These are phyloP conservation scores for Ophiocordyceps sinensis DNA, from an alignment of 2,329 filamentous ascomycete species.

Conservation along the genomic window DNA sequence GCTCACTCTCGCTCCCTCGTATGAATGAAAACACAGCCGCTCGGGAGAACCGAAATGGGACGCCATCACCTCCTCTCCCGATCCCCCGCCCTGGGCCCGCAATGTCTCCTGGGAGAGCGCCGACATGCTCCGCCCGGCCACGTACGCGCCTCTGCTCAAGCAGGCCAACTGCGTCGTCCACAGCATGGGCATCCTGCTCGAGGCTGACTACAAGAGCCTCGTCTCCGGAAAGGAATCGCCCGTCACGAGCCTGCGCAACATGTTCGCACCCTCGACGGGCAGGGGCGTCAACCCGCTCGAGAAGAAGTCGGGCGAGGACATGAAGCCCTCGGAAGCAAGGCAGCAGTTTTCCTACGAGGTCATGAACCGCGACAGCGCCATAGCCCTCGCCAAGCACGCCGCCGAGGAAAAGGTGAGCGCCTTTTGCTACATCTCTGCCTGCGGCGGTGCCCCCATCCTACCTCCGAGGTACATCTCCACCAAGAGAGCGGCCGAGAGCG, in stretches of 20 bases:
- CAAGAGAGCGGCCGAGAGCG: conserved; percentile 77
- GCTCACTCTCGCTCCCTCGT: too few relatives aligned
- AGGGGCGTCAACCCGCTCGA: conserved; percentile 58
- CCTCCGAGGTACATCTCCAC: conserved; percentile 78
- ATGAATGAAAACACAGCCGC: conserved; percentile 39
- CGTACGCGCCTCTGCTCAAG: conserved; percentile 63
- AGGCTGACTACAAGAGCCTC: conserved; percentile 95
- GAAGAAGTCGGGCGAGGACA: conserved; percentile 39
- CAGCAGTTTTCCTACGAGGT: conserved; percentile 86
- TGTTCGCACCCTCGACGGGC: conserved; percentile 54
- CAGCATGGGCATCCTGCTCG: conserved; percentile 87
- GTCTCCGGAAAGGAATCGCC: conserved; percentile 71
- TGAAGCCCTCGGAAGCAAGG: conserved; percentile 51
- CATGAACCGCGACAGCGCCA: conserved; percentile 87
- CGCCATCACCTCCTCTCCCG: conserved; percentile 53
- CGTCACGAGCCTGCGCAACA: conserved; percentile 61
- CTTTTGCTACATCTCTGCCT: conserved; percentile 83
- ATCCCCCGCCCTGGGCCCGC: conserved; percentile 66
- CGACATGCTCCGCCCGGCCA: conserved; percentile 70
- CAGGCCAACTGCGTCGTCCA: conserved; percentile 79
- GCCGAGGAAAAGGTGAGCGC: conserved; percentile 46
- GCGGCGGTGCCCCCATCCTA: conserved; percentile 70
- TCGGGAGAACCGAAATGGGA: conserved; percentile 84
- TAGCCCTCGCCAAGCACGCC: conserved; percentile 69
- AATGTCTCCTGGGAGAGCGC: conserved; percentile 77